Evolutionary conservation across 1,284 basidiomycete species (phyloP), one percentile per base, ranked within the genome.

Genomic region (Microbotryum scabiosae): DNA sequence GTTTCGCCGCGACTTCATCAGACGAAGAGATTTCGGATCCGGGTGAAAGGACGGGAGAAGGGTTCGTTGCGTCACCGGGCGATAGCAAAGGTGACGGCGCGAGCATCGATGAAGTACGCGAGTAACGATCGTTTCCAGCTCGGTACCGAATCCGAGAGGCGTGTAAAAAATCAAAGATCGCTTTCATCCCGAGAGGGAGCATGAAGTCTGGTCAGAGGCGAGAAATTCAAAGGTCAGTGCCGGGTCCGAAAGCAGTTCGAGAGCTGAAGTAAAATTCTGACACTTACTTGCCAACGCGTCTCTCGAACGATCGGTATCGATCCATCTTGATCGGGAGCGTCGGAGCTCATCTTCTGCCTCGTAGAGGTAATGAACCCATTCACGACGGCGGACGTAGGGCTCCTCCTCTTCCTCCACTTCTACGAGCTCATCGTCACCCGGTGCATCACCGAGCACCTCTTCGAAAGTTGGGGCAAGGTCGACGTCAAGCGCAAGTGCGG

Each of bases 141-240:
- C 21, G 59, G 50, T 62, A 67, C 3, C 55, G 63, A 21, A 44
- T 53, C 10, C 58, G 66, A 7, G 66, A 68, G 41, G 46, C 45
- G 53, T 60, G 55, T n/a, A 68, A 41, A 26, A 62, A 63, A 18
- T 61, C 53, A 49, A 68, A 59, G 44, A 65, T 60, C 16, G 54
- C 56, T 43, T 51, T 52, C 36, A 59, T 56, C 7, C 59, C 57
- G 23, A 50, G 45, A 0, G 66, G 66, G 3, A 51, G 23, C 21
- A 55, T n/a, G n/a, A 63, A 68, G 20, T 28, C 63, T 65, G 54
- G 7, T 1, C 9, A 41, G 36, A 41, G 36, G 23, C 5, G 50
- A 26, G 5, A 21, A 28, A n/a, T n/a, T n/a, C n/a, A n/a, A 20
- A 26, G 14, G 32, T 36, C 30, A 43, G 32, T 20, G n/a, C 5